Conservation (phyloP, 345 rosid genomes). For the Garcia nutans region DNA sequence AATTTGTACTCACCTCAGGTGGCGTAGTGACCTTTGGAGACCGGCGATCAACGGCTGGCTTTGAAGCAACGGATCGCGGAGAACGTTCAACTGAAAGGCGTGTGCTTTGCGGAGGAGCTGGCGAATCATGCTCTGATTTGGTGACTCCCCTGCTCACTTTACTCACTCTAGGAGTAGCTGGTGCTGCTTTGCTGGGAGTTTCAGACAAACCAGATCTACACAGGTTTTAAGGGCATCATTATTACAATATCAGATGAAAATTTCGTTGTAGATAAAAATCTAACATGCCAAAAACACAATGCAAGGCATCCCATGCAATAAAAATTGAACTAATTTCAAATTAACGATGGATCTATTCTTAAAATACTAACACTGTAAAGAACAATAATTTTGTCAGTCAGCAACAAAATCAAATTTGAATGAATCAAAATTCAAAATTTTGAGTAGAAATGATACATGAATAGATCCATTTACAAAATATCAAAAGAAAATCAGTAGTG, state of each 20-base stretch:
- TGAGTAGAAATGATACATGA: not conserved
- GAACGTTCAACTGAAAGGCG: conserved; percentile 75
- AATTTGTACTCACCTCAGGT: conserved; percentile 57
- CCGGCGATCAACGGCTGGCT: conserved; percentile 63
- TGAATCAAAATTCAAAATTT: not conserved
- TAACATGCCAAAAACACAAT: conserved; percentile 12
- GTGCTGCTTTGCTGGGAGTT: conserved; percentile 64
- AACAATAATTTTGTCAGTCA: not conserved
- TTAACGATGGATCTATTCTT: conserved; percentile 24
- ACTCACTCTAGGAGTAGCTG: conserved; percentile 67
- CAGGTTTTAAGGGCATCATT: conserved; percentile 19
- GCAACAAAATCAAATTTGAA: conserved; percentile 7
- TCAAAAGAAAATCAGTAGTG: not conserved
- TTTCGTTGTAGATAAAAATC: not conserved
- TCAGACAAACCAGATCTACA: conserved; percentile 72
- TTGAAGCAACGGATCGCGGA: conserved; percentile 59
- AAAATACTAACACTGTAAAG: conserved; percentile 7
- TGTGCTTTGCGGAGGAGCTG: conserved; percentile 53
- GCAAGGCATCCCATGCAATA: conserved; percentile 4
- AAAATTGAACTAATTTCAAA: not conserved
- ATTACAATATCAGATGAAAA: conserved; percentile 14
- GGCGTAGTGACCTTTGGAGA: conserved; percentile 62
- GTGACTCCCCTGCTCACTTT: conserved; percentile 48
- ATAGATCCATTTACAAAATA: conserved; percentile 18
- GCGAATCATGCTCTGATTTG: conserved; percentile 63